Evolutionary conservation across 139 green algal genomes (phyloP), one percentile per base, ranked within the genome.

Genomic region (Chlorella sorokiniana): DNA sequence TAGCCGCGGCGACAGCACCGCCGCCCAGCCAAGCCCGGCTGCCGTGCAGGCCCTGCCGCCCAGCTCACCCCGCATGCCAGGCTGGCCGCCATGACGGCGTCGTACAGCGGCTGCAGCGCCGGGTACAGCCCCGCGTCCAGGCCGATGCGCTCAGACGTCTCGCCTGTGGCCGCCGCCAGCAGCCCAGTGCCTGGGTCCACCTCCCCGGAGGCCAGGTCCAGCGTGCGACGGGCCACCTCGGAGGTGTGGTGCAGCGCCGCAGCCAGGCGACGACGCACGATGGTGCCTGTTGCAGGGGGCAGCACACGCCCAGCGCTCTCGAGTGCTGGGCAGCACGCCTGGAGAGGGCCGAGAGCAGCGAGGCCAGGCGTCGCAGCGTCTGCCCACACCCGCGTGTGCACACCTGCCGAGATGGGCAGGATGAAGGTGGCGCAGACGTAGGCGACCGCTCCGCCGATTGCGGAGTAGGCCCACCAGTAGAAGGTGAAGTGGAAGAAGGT

Each of bases 341-440:
- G 14, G 48, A 16, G 16, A 16, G 11, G 48, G 48, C 48, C 11
- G 48, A 11, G 48, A 25, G 48, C 14, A 23, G 35, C 41, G 27
- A 23, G 22, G 2, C 4, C 27, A 23, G 22, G 6, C 25, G 2
- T 35, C 4, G 35, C 35, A 5, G 4, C 69, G n/a, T 42, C 10
- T 10, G 9, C 45, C 16, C 5, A 33, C 33, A 44, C 8, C 18
- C 8, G 1, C 48, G 10, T 18, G 11, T n/a, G 35, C 75, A 1
- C 48, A 83, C 78, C 78, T 61, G 78, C 78, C 8, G 68, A 59
- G 29, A 78, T 54, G n/a, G 79, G 79, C 52, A 84, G 54, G 16
- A 79, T 31, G 25, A 84, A 69, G 29, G 78, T 77, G 48, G 65
- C 67, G 48, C 65, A 78, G 25, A 83, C 48, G 40, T 41, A 77